Conservation (phyloP, 2,329 filamentous ascomycete genomes). For the Aspergillus udagawae region DNA sequence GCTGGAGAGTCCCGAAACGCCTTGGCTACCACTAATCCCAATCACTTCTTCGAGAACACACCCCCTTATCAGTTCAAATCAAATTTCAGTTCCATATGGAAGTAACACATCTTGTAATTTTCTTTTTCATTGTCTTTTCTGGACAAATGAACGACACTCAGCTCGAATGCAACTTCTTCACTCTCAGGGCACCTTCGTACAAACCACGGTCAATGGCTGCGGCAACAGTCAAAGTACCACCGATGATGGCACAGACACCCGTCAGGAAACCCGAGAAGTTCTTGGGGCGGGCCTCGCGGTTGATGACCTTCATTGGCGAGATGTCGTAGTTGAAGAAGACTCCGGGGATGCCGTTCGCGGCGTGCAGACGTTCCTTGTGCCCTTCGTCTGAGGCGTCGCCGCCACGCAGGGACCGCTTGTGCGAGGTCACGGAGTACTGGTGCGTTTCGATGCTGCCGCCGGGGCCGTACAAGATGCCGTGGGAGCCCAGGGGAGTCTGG, state of each 20-base stretch:
- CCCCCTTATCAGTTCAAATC: not conserved
- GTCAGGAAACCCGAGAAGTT: conserved; percentile 89
- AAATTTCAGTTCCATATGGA: not conserved
- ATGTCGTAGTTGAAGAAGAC: conserved; percentile 99
- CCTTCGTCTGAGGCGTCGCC: conserved; percentile 82
- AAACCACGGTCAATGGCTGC: conserved; percentile 86
- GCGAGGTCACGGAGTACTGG: conserved; percentile 96
- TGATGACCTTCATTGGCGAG: conserved; percentile 99
- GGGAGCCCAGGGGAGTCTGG: conserved; percentile 61
- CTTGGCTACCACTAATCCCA: not conserved
- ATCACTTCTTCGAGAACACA: not conserved
- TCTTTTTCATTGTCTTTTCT: not conserved
- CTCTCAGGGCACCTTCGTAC: conserved; percentile 78
- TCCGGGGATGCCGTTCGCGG: conserved; percentile 86
- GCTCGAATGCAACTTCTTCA: conserved; percentile 78
- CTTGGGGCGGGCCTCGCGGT: conserved; percentile 85
- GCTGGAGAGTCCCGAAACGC: conserved; percentile 4
- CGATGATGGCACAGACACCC: conserved; percentile 89
- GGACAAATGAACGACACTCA: conserved; percentile 28
- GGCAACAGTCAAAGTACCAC: conserved; percentile 91
- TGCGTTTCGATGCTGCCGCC: conserved; percentile 92
- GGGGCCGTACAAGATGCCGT: conserved; percentile 61
- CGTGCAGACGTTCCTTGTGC: conserved; percentile 87
- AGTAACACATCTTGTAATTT: not conserved
- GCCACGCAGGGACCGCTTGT: conserved; percentile 81